Conservation (phyloP, 768 basidiomycete species). For the Mycena belliarum region DNA sequence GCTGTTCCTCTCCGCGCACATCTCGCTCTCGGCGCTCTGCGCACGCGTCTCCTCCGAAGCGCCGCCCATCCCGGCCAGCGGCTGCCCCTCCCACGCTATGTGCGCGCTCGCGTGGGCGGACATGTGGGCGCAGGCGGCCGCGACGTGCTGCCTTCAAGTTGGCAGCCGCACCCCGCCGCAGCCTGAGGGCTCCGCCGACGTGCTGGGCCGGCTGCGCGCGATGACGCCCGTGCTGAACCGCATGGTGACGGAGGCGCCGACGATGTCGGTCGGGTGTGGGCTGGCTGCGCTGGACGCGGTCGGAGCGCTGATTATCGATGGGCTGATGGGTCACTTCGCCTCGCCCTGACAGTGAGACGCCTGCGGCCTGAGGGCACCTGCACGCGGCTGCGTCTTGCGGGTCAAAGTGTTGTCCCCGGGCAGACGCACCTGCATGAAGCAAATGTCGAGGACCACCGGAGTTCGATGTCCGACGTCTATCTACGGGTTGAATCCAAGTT, state of each 20-base stretch:
- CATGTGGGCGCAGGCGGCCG: conserved; percentile 53
- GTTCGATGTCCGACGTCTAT: no score
- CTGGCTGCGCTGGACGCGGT: conserved; percentile 48
- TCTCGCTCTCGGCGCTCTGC: conserved; percentile 42
- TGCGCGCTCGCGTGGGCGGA: conserved; percentile 53
- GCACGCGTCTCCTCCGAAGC: not conserved
- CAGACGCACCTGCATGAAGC: no score
- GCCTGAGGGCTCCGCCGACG: conserved; percentile 55
- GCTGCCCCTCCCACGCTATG: conserved; percentile 50
- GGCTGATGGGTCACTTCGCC: conserved; percentile 39
- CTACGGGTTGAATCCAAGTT: no score
- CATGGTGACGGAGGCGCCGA: conserved; percentile 32
- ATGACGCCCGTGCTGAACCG: conserved; percentile 43
- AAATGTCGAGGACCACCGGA: no score
- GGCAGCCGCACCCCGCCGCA: no score
- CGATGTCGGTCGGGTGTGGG: conserved; percentile 43
- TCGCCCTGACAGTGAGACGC: not conserved
- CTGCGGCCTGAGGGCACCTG: not conserved
- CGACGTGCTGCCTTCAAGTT: no score
- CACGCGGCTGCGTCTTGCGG: no score
- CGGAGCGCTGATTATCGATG: conserved; percentile 36
- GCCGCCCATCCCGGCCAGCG: conserved; percentile 21
- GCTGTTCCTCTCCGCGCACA: conserved; percentile 58
- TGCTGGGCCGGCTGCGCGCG: conserved; percentile 55
- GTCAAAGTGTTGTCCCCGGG: no score